Evolutionary conservation across 768 basidiomycete genomes (phyloP), one percentile per base, ranked within the genome.

Genomic region (Lactarius sanguifluus): DNA sequence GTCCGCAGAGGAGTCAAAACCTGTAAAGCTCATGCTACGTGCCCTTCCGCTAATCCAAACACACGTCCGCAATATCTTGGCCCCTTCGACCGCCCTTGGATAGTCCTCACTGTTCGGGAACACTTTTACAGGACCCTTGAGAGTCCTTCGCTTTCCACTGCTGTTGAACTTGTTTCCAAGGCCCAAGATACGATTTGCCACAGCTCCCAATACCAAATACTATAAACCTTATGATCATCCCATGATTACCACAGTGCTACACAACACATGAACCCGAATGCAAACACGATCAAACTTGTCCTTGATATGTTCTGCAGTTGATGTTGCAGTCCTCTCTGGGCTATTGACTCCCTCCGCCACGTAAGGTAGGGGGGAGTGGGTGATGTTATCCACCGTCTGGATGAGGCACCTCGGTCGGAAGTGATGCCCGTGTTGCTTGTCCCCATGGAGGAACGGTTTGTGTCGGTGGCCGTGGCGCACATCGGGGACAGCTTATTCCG

Each of bases 11-110:
- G 87, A 91, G 75, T 77, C 82, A 43, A 86, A 90, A 72, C 85
- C 91, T n/a, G 83, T 91, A 69, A 86, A 86, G 72, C 83, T 92
- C n/a, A 83, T 94, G 57, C 83, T 83, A 23, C 68, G 64, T 41
- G 70, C 70, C 23, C 57, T 70, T 30, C 68, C 70, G 41, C 23
- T 69, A 36, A 69, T 70, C 12, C 68, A 69, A 59, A n/a, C 64
- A 30, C 66, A 69, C 36, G 70, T 70, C 34, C 68, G 62, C 45
- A 65, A 60, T 20, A 54, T 64, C 43, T 58, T 69, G 12, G 8
- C 41, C 32, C 41, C 60, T 30, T 61, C 2, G 25, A 28, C 23
- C 23, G 61, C 18, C 10, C 41, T 32, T 50, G 66, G 47, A 20
- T 64, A 63, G 43, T 36, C 18, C 41, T 34, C 38, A 32, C 18